Evolutionary conservation across 2,329 filamentous ascomycete species (phyloP).

Genomic region (Paracorniculantispora psalliotae): DNA sequence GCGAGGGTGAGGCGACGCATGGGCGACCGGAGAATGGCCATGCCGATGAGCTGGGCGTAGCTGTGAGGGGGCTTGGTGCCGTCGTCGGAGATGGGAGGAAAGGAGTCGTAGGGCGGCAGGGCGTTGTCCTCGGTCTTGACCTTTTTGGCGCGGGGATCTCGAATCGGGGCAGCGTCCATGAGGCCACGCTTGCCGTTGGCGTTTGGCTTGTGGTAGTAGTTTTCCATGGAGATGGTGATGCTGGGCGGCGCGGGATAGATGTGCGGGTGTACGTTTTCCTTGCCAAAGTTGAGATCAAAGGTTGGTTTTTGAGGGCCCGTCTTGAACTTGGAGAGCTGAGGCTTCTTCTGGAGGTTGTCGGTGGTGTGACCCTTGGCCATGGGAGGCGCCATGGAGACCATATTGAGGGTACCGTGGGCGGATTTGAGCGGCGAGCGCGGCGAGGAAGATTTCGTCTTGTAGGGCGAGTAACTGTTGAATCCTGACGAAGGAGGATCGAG

Average conservation of each 20-base stretch:
- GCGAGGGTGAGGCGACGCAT: constrained; percentile 80
- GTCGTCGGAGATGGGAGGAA: constrained; percentile 77
- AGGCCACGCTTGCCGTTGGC: constrained; percentile 56
- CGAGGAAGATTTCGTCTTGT: constrained; percentile 59
- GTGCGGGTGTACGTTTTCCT: constrained; percentile 52
- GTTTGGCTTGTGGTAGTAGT: constrained; percentile 47
- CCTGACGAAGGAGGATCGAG: constrained; percentile 58
- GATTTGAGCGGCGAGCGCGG: constrained; percentile 55
- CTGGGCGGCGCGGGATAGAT: constrained; percentile 44
- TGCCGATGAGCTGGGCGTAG: constrained; percentile 92
- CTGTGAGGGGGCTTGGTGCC: constrained; percentile 86
- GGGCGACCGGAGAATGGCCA: constrained; percentile 88
- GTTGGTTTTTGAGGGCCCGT: constrained; percentile 49
- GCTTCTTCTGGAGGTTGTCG: constrained; percentile 66
- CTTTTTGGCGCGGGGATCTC: constrained; percentile 68
- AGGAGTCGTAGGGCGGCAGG: constrained; percentile 70
- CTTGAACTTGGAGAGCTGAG: constrained; percentile 55
- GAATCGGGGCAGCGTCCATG: constrained; percentile 68
- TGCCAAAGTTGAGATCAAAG: constrained; percentile 42
- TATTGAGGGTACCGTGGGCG: constrained; percentile 55
- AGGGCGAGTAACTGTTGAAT: constrained; percentile 59
- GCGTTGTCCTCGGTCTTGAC: constrained; percentile 52
- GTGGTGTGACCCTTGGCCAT: constrained; percentile 48
- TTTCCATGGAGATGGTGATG: constrained; percentile 47
- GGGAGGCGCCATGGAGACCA: constrained; percentile 63